phyloP scores from a whole-genome alignment of 208 protist species.

The Acanthamoeba castellanii region DNA sequence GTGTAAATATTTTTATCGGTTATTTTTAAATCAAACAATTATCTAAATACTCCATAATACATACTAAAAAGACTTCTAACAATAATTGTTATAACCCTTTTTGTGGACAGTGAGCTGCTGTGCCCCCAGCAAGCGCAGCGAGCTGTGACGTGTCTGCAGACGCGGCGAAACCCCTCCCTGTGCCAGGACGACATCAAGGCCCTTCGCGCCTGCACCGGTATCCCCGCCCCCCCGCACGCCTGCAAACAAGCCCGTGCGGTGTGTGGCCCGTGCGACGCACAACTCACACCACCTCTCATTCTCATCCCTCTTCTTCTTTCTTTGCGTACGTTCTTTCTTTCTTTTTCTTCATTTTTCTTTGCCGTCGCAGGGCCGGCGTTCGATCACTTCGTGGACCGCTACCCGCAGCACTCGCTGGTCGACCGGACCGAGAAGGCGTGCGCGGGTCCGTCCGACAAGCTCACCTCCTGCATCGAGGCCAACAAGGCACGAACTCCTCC shows the following conservation, averaged over 20 bases:
- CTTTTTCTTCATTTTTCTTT: neutral
- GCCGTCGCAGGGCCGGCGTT: neutral
- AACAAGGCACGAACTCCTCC: neutral
- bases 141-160: neutral
- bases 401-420: neutral
- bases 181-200: neutral
- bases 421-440: neutral
- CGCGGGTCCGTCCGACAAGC: neutral
- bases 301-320: no score
- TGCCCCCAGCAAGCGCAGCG: neutral
- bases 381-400: neutral
- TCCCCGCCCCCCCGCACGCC: no score
- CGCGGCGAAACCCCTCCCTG: neutral
- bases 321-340: no score
- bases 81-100: no score
- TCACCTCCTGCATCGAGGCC: neutral
- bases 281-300: no score
- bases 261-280: no score
- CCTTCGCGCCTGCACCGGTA: neutral
- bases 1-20: no score
- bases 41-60: no score
- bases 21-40: neutral
- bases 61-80: no score
- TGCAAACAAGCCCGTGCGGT: no score
- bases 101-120: neutral